Percentiles rank a stretch among this genome's conserved stretches.
Conservation (phyloP, 805 yeast genomes). For the Hanseniaspora occidentalis region DNA sequence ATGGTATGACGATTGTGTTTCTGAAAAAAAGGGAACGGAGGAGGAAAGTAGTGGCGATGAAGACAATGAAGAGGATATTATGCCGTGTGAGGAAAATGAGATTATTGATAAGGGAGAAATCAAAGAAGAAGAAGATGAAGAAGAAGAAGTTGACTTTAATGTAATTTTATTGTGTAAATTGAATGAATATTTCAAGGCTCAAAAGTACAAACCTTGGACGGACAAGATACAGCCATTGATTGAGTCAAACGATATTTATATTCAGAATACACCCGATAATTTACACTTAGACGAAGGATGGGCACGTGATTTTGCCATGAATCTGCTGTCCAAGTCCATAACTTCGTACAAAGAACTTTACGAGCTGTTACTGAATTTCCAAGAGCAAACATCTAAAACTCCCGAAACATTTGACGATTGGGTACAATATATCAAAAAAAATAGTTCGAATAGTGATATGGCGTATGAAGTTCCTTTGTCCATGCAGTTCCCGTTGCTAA, state of each 20-base stretch:
- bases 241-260: not conserved
- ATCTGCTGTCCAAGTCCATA: not conserved
- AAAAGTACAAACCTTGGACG: not conserved
- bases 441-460: not conserved
- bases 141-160: not conserved
- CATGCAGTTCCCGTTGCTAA: not conserved
- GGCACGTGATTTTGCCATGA: conserved; percentile 7
- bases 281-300: conserved; percentile 17
- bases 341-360: not conserved
- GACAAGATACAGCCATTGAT: not conserved
- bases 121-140: too few species aligned
- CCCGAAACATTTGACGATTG: conserved; percentile 20
- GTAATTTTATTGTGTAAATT: not conserved
- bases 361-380: not conserved
- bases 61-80: too few species aligned
- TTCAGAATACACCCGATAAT: not conserved
- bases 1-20: not conserved
- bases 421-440: conserved; percentile 14
- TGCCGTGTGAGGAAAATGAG: too few species aligned
- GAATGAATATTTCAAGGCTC: not conserved
- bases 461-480: not conserved
- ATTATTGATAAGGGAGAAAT: too few species aligned
- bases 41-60: not conserved
- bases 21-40: not conserved
- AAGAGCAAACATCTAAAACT: conserved; percentile 3